Base-by-base conservation (phyloP, 306 rosid species). In the Lathyrus tuberosus region DNA sequence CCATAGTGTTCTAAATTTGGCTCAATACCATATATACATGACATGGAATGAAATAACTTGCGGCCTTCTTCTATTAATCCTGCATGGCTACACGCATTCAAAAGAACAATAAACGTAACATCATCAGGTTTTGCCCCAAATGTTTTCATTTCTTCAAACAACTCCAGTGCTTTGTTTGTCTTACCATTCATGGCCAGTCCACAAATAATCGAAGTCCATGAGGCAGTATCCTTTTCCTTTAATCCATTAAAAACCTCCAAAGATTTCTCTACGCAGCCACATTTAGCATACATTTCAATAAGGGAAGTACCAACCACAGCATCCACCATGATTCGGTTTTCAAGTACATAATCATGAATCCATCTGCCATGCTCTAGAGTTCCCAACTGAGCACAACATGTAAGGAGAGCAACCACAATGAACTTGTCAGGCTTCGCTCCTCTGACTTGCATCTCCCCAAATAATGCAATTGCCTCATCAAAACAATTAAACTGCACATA, bases 221-320 rank as follows among this genome's bases (percentile, higher is more conserved):
- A 73, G 33, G 90, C 65, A 12, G 85, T 79, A 71, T 91, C 95
- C 82, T 81, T 91, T 60, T 81, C 80, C 81, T 66, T 71, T 47
- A 84, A 37, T 31, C 76, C 67, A 62, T 76, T 62, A 76, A 91
- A 91, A 76, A 84, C 82, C 49, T 88, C 87, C 73, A 83, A 63
- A 33, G 89, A 84, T 69, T 83, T 74, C 42, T 88, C 86, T 40
- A 88, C 52, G 71, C 76, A 80, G 26, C 97, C 86, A 67, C 96
- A 86, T 78, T 88, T 86, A 14, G 91, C 85, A 79, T 85, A 88
- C 91, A 91, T 84, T 85, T 88, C 93, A 65, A 81, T 80, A 41
- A 90, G 87, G 35, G 91, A 89, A 28, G 89, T 86, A 35, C 90
- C 88, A 72, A 90, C 95, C 52, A 85, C 81, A 5, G 80, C 75